phyloP scores from a whole-genome alignment of 2,329 filamentous ascomycete species.

The Aurifilum marmelostoma region DNA sequence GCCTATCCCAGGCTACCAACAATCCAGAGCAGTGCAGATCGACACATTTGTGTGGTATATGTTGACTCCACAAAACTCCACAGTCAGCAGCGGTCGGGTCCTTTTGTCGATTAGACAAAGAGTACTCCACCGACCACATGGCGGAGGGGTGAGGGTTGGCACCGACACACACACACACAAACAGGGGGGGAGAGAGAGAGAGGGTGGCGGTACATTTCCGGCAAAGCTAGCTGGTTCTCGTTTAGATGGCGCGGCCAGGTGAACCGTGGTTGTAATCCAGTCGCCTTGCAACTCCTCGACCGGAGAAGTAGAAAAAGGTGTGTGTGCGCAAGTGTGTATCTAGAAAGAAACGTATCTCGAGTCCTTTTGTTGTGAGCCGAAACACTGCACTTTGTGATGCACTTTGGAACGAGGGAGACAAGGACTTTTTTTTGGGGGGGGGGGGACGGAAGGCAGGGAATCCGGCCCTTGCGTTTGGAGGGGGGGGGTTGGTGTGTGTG shows the following conservation, averaged over 20 bases:
- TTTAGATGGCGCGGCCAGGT: neutral
- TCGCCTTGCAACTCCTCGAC: no score
- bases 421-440: neutral
- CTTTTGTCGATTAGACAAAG: neutral
- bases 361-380: neutral
- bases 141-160: no score
- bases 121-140: neutral
- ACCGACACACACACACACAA: neutral
- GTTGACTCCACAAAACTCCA: neutral
- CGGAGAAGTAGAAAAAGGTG: neutral
- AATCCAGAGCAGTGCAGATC: neutral
- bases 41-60: neutral
- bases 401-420: neutral
- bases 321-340: neutral
- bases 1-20: no score
- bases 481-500: no score
- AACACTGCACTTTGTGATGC: neutral
- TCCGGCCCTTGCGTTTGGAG: neutral
- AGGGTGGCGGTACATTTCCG: no score
- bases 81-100: neutral
- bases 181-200: neutral
- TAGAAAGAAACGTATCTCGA: neutral
- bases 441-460: neutral
- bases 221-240: neutral
- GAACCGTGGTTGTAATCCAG: neutral